Evolutionary conservation across 768 basidiomycete species (phyloP).

Genomic region (Candolleomyces aberdarensis): DNA sequence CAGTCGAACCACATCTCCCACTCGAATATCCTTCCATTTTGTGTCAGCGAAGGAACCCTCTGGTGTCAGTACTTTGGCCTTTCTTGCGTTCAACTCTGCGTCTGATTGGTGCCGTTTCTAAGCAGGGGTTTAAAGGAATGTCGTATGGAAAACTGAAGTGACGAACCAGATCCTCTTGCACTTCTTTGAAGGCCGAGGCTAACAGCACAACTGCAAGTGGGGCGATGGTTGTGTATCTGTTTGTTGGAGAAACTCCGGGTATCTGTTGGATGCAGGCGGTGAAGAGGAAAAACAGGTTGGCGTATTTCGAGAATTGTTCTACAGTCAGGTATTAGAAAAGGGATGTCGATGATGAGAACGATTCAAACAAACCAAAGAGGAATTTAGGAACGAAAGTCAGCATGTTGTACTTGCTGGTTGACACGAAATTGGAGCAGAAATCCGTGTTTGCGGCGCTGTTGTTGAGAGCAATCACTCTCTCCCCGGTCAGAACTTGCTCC

Average conservation of each 20-base stretch:
- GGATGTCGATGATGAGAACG: not conserved
- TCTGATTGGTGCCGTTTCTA: constrained; percentile 98
- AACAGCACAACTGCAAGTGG: constrained; percentile 86
- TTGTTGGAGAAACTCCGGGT: constrained; percentile 95
- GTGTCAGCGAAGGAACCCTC: constrained; percentile 63
- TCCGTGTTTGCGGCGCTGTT: constrained; percentile 63
- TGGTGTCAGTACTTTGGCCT: constrained; percentile 67
- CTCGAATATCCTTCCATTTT: constrained; percentile 86
- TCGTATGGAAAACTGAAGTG: not conserved
- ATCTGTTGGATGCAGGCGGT: constrained; percentile 97
- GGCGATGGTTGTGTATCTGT: constrained; percentile 90
- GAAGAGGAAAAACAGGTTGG: constrained; percentile 98
- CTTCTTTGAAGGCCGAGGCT: constrained; percentile 94
- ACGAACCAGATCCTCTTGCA: constrained; percentile 84
- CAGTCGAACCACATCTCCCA: constrained; percentile 90
- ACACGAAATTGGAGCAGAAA: constrained; percentile 79
- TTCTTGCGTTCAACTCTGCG: constrained; percentile 82
- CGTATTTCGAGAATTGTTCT: constrained; percentile 99
- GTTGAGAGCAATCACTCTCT: constrained; percentile 82
- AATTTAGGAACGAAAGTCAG: constrained; percentile 91
- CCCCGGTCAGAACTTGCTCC: constrained; percentile 60
- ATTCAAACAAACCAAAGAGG: constrained; percentile 64
- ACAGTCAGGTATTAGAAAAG: constrained; percentile 12
- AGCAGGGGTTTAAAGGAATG: not conserved
- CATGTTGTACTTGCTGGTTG: constrained; percentile 93